Evolutionary conservation across 176 grass and related monocot species (phyloP), one percentile per base, ranked within the genome.

Genomic region (Hordeum vulgare): DNA sequence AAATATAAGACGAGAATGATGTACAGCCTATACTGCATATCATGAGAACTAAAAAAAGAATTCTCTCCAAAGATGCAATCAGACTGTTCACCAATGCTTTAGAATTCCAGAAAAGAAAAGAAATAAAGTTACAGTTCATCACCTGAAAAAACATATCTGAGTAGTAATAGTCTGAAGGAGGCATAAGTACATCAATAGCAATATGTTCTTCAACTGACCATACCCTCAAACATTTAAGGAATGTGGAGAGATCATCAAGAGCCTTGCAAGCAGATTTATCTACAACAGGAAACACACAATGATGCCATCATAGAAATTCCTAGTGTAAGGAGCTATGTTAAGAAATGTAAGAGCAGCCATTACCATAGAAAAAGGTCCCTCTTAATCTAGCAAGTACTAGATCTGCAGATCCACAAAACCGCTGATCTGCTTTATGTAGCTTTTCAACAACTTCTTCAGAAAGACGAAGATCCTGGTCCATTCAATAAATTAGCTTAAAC

Each of bases 381-480:
- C 96, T 94, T 85, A 98, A 83, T 90, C 96, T 98, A 86, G 96
- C 92, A 86, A 98, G 90, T 83, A 88, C 92, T 65, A 88, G 75
- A 87, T 95, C 92, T 73, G 92, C 84, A 80, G 90, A 85, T 68
- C 96, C 92, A 86, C 90, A 98, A 91, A 98, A 95, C 14, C 96
- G 74, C 71, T 91, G 84, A 88, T 98, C 96, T 84, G 96, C 93
- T 91, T 82, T 93, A 84, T 86, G 96, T 51, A 98, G 84, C 90
- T 88, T 95, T 45, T 98, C 90, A 72, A 98, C 92, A 86, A 98
- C 86, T 90, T 90, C 87, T 88, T 93, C 96, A 86, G 90, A 93
- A 82, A 98, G 90, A 71, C 85, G 65, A 85, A 98, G 90, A 81
- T 93, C 96, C 96, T 95, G 68, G 26, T 59, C 12, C 21, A 84